phyloP scores from a whole-genome alignment of 352 stramenopile genomes.

The Nothophytophthora sp. region DNA sequence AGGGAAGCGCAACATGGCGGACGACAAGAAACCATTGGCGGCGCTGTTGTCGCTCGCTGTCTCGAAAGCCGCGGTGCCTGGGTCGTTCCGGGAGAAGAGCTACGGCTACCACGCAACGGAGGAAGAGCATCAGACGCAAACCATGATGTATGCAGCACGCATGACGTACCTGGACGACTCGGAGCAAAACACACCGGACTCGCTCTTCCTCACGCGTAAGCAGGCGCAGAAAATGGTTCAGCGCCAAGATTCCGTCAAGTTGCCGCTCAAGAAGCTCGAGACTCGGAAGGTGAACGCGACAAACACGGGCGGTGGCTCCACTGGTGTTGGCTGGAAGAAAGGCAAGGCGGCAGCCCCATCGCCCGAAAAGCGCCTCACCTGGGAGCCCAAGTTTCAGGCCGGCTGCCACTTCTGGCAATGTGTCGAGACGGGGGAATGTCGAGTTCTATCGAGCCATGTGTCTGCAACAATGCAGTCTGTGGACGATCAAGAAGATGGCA shows the following conservation, averaged over 20 bases:
- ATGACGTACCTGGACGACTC: constrained; percentile 74
- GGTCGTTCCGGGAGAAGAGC: constrained; percentile 10
- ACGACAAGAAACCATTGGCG: constrained; percentile 8
- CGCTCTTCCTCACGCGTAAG: constrained; percentile 78
- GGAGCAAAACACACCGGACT: constrained; percentile 49
- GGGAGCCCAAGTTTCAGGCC: constrained; percentile 63
- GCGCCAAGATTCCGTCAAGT: constrained; percentile 38
- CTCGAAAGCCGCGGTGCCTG: constrained; percentile 5
- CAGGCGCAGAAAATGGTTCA: constrained; percentile 70
- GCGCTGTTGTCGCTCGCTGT: constrained; percentile 19
- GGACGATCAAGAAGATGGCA: constrained; percentile 15
- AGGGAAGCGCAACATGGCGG: constrained; percentile 11
- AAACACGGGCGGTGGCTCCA: constrained; percentile 13
- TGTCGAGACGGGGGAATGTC: constrained; percentile 65
- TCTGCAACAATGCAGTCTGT: constrained; percentile 1
- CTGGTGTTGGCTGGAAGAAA: constrained; percentile 40
- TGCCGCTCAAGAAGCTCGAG: constrained; percentile 54
- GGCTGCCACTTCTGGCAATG: constrained; percentile 82
- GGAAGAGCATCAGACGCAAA: constrained; percentile 58
- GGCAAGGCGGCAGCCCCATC: constrained; percentile 31
- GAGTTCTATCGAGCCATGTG: constrained; percentile 12
- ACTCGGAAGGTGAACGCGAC: constrained; percentile 17
- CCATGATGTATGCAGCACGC: constrained; percentile 78
- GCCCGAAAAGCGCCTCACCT: constrained; percentile 33
- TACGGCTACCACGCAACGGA: constrained; percentile 12